Evolutionary conservation across 31 red algal genomes (phyloP).

Genomic region (Bonnemaisonia californica): DNA sequence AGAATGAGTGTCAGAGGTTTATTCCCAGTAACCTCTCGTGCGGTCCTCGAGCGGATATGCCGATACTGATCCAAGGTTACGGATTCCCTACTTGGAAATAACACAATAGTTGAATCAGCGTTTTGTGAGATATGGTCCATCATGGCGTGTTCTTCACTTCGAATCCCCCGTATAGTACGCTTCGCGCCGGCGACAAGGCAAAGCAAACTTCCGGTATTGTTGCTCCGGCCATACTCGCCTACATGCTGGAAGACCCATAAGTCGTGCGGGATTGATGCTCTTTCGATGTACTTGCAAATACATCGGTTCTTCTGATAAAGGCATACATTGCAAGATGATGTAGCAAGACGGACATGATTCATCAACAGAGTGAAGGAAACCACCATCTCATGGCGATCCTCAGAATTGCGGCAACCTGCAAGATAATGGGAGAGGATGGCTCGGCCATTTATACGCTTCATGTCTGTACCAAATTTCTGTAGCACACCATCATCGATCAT

Average conservation of each 20-base stretch:
- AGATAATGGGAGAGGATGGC: slow-evolving; percentile 27
- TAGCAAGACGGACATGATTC: slow-evolving; percentile 16
- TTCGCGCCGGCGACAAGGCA: slow-evolving; percentile 32
- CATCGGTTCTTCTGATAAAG: slow-evolving; percentile 37
- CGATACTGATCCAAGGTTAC: slow-evolving; percentile 35
- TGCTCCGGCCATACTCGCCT: slow-evolving; percentile 49
- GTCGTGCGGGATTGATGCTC: slow-evolving; percentile 11
- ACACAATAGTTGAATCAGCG: slow-evolving; percentile 3
- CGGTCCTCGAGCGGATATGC: not conserved
- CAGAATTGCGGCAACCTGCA: slow-evolving; percentile 20
- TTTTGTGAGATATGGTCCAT: slow-evolving; percentile 11
- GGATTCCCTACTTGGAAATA: slow-evolving; percentile 35
- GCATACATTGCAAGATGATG: slow-evolving; percentile 32
- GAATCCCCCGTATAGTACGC: slow-evolving; percentile 46
- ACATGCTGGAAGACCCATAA: slow-evolving; percentile 53
- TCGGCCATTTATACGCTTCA: not conserved
- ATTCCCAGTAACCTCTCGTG: not conserved
- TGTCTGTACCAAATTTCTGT: slow-evolving; percentile 2
- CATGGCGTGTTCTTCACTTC: slow-evolving; percentile 29
- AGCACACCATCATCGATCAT: slow-evolving; percentile 45
- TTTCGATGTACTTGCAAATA: slow-evolving; percentile 24
- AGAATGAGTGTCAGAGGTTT: slow-evolving; percentile 40
- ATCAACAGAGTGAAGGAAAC: slow-evolving; percentile 40
- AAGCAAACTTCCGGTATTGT: slow-evolving; percentile 56
- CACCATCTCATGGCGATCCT: slow-evolving; percentile 50